These are phyloP conservation scores for Wallacemonas sp. DNA, from an alignment of 208 protist genomes.

Conservation along the genomic window DNA sequence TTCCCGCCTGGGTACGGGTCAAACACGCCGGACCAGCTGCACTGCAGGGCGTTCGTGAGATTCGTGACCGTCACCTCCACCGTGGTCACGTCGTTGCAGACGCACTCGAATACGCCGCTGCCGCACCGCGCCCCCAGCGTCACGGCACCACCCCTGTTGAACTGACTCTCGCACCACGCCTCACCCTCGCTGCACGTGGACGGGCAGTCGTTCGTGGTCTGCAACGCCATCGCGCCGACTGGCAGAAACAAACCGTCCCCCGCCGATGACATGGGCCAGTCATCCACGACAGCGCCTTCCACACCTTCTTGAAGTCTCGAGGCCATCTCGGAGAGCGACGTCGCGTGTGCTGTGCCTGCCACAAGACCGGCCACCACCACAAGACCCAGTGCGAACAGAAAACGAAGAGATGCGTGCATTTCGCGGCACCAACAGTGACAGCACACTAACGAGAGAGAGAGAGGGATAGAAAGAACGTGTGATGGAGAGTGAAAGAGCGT, in stretches of 20 bases:
- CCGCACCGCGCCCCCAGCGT: conserved; percentile 22
- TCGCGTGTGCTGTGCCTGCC: no score
- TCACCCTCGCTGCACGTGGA: conserved; percentile 14
- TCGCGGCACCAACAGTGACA: no score
- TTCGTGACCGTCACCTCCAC: conserved; percentile 16
- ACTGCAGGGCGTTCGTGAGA: conserved; percentile 17
- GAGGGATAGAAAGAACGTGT: no score
- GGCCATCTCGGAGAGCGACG: no score
- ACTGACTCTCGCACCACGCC: conserved; percentile 37
- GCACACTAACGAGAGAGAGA: no score
- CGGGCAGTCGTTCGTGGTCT: not conserved
- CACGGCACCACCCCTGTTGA: conserved; percentile 37
- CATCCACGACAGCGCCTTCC: no score
- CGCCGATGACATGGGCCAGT: not conserved
- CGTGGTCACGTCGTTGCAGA: conserved; percentile 38
- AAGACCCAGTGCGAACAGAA: no score
- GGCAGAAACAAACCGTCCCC: not conserved
- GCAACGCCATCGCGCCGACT: not conserved
- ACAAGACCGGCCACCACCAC: no score
- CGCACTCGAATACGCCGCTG: conserved; percentile 30
- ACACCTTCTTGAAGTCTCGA: no score
- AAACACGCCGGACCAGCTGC: conserved; percentile 54
- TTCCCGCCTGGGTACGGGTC: conserved; percentile 39
- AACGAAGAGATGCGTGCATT: no score
- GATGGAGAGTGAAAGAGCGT: no score